Base-by-base conservation (phyloP, 2,329 filamentous ascomycete species). In the Moelleriella libera region DNA sequence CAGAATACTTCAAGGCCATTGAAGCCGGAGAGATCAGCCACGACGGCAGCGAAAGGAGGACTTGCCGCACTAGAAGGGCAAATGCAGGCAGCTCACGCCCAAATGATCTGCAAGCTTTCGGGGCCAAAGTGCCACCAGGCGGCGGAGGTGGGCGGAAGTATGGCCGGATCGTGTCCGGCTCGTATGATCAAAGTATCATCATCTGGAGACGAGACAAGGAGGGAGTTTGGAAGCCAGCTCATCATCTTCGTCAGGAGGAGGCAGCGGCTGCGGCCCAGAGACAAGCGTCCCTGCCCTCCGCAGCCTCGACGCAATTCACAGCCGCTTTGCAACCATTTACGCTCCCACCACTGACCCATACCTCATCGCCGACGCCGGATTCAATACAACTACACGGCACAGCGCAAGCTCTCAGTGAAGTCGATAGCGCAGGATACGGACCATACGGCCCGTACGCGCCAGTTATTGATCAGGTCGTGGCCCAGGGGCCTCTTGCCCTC, bases 101-200 rank as follows among this genome's bases (percentile, higher is more conserved):
- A 1, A 76, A 83, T 46, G 81, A 92, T 52, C 82, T 94, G 43
- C 80, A 80, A 48, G 84, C 86, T 0, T 80, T 86, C 45, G 89
- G 89, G 0, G 87, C 89, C 12, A 92, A 86, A 60, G 72, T 97
- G 2, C 90, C 90, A 1, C 89, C 90, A 0, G 90, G 90, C 10
- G 89, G 90, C 29, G 90, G 90, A 40, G 90, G 90, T 28, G 88
- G 90, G 30, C 87, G 87, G 57, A 82, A 76, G 54, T 96, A 90
- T 70, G 88, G 85, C 8, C 82, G 89, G n/a, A 98, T 98, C 50
- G 88, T 98, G 4, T 96, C 89, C 6, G 92, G 92, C 2, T 95
- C 88, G 1, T 98, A 98, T 56, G 92, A 98, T 55, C 88, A 95
- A 66, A 89, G 82, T 9, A 88, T 98, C 55, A 89, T 96, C 54